A percentile compares a stretch with the other conserved stretches of the same genome.
These are phyloP conservation scores for Trametes pubescens DNA, from an alignment of 1,284 basidiomycete genomes.

Conservation along the genomic window DNA sequence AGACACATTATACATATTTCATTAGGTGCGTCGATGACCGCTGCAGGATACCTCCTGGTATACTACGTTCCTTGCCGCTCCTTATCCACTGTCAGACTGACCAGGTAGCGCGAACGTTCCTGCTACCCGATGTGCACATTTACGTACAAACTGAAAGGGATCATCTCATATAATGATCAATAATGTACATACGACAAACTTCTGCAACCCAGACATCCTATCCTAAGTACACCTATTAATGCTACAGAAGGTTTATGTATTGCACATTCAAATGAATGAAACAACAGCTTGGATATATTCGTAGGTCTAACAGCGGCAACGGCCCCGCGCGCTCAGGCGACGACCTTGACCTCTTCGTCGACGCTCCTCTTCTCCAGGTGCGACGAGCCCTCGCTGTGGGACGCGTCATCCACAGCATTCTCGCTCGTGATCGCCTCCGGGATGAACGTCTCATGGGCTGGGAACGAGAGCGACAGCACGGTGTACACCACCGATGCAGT, in stretches of 20 bases:
- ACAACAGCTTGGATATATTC: background rate
- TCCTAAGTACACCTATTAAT: slow-evolving; percentile 10
- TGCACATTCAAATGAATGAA: background rate
- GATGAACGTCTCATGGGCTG: slow-evolving; percentile 66
- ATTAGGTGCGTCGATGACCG: no score
- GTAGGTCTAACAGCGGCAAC: background rate
- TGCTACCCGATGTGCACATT: background rate
- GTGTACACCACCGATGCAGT: slow-evolving; percentile 56
- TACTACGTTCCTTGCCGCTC: no score
- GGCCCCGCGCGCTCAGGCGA: background rate
- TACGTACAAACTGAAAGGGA: slow-evolving; percentile 16
- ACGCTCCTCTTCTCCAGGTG: slow-evolving; percentile 32
- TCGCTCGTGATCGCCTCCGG: slow-evolving; percentile 50
- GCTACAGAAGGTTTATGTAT: slow-evolving; percentile 15
- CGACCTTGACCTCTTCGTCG: slow-evolving; percentile 31
- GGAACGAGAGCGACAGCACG: slow-evolving; percentile 59
- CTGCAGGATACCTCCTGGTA: no score
- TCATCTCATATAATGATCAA: slow-evolving; percentile 16
- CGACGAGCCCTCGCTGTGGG: slow-evolving; percentile 26
- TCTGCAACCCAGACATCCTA: background rate
- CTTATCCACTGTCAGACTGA: no score
- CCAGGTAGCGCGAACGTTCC: no score
- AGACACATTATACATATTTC: background rate
- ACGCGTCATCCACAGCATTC: slow-evolving; percentile 17
- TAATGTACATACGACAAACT: background rate